Base-by-base conservation (phyloP, 1,284 basidiomycete species). In the Sparassis latifolia region DNA sequence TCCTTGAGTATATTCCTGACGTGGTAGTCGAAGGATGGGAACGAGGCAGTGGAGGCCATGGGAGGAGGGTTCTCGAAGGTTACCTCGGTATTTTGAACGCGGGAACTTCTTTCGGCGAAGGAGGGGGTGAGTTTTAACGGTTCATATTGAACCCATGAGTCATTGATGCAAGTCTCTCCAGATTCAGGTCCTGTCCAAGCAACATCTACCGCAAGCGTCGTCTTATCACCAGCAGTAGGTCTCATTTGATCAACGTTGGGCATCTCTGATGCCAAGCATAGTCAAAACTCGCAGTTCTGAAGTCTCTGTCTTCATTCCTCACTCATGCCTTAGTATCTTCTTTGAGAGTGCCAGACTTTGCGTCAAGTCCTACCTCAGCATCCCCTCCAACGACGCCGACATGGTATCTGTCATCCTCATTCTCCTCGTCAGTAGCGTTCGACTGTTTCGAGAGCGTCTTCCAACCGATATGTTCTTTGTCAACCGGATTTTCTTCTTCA, bases 31-130 rank as follows among this genome's bases (percentile, higher is more conserved):
- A 74, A 44, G 83, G 85, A 2, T 93, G 90, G 87, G 76, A 76
- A 42, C 71, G 72, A 44, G 66, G 62, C 28, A 69, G 65, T 20
- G 62, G 66, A 32, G 69, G 71, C 20, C 80, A 85, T 58, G 86
- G 85, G 39, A 72, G 69, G 52, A 77, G 85, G 31, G 75, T 87
- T 5, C 62, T 92, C 32, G 81, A 86, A 60, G 88, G 88, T 2
- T 92, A 90, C 62, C 73, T 92, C 4, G 80, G 85, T 12, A 76
- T 90, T 47, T 67, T 91, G 48, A 86, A 76, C 55, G 81, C 78
- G 5, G 82, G 84, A 20, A 80, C 79, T 2, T 78, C 72, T 52
- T 82, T 79, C 55, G 78, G 77, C 39, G 78, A 78, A 54, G 69
- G 67, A n/a, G 74, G 79, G 51, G 81, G 82, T 80, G 35, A 37